Evolutionary conservation across 140 eudicot genomes (phyloP), one percentile per base, ranked within the genome.

Genomic region (Stevia rebaudiana): DNA sequence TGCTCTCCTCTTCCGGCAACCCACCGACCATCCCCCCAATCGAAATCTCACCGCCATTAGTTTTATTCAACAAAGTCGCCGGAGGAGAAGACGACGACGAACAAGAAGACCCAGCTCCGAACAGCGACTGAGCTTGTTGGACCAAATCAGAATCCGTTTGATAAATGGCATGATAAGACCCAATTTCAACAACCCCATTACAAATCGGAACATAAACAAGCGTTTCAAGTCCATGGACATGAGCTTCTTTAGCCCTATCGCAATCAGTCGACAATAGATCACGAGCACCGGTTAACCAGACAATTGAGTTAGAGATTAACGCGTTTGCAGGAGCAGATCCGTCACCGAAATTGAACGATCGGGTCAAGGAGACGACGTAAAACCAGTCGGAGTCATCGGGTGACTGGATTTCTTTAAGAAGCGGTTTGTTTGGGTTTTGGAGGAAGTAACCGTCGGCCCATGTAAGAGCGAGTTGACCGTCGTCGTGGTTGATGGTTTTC

Each of bases 101-200:
- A 5, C 43, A 76, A 47, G 43, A 35, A 30, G 69, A 61, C 24
- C 76, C 55, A 1, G 21, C 33, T n/a, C 78, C 84, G 19, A 84
- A 80, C 44, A 84, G 33, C 1, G 81, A 66, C 68, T 69, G 78
- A 6, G 76, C 90, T 12, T 63, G 76, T 8, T 74, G 76, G 0
- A 74, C 78, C 22, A 87, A 53, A 37, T 21, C 51, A 60, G 74
- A 77, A 43, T 72, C 80, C 6, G 79, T 73, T 11, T 67, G 58
- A 61, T 51, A 4, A 25, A 84, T 57, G 9, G 61, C 0, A 54
- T 76, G 52, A 61, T 37, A 76, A 2, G 98, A 91, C 0, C 91
- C 98, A 37, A 91, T 63, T 69, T 91, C 98, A 8, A 91, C 79
- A 4, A 91, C 96, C 3, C 98, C 98, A 30, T 65, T 42, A 6